These are phyloP conservation scores for Paraphoma sp. DNA, from an alignment of 2,329 filamentous ascomycete species.

Conservation along the genomic window DNA sequence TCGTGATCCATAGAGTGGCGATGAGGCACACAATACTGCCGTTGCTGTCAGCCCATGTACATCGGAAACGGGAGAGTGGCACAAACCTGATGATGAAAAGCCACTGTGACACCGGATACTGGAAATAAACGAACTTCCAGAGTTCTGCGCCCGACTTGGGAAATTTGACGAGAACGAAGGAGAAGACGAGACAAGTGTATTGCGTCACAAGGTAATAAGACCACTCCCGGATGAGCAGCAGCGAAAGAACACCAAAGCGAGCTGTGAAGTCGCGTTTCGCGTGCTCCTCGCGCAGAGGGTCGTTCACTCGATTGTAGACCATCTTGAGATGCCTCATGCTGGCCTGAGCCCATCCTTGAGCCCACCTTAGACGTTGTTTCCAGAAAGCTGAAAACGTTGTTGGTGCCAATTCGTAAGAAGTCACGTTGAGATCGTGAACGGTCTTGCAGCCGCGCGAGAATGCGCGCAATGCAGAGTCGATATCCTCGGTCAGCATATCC, in stretches of 20 bases:
- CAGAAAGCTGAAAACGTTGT: slow-evolving; percentile 51
- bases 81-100: slow-evolving; percentile 48
- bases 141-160: slow-evolving; percentile 43
- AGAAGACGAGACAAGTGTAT: slow-evolving; percentile 52
- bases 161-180: slow-evolving; percentile 51
- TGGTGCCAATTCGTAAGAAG: slow-evolving; percentile 55
- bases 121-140: slow-evolving; percentile 48
- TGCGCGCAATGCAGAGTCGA: slow-evolving; percentile 54
- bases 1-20: slow-evolving; percentile 51
- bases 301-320: slow-evolving; percentile 34
- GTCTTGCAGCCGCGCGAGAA: slow-evolving; percentile 48
- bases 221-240: slow-evolving; percentile 52
- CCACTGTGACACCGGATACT: slow-evolving; percentile 53
- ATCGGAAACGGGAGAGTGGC: neutral
- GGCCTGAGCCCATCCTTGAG: slow-evolving; percentile 56
- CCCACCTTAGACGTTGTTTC: slow-evolving; percentile 55
- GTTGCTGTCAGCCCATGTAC: neutral
- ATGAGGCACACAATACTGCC: slow-evolving; percentile 47
- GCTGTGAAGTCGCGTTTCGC: slow-evolving; percentile 34
- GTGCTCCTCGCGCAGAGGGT: neutral
- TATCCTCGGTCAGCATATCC: slow-evolving; percentile 56
- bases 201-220: slow-evolving; percentile 55
- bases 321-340: slow-evolving; percentile 48
- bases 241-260: slow-evolving; percentile 51
- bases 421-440: slow-evolving; percentile 54